Evolutionary conservation across 176 grass and related monocot species (phyloP), one percentile per base, ranked within the genome.

Genomic region (Eragrostis nindensis): DNA sequence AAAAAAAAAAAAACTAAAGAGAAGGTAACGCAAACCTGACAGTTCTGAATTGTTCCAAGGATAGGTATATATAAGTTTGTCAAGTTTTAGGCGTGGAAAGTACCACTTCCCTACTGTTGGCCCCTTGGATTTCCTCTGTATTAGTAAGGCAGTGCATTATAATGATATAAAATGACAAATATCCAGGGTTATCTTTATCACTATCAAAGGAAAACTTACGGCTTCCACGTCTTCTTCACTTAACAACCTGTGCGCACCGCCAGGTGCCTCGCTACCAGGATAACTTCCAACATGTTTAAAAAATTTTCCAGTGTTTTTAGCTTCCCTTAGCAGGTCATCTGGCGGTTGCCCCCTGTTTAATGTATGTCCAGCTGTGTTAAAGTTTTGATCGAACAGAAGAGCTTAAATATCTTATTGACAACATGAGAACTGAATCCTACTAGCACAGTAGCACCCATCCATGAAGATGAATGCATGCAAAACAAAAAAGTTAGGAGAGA

Each of bases 251-350:
- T 98, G 95, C 41, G 84, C 86, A 88, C 77, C 80, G 57, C 82
- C 71, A 67, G 69, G 42, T 57, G 81, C 29, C 42, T 48, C 70
- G 26, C 43, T 89, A 49, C 77, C 68, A 42, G 49, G 65, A 78
- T 86, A 87, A 89, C 75, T 82, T 48, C 91, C 91, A 64, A 80
- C 59, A 77, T 86, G 90, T 83, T 93, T 96, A 84, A 99, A 99
- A 79, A 92, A 93, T 5, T 47, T 93, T 79, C 43, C 54, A 11
- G 93, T 86, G 62, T 93, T 90, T 82, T 96, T 93, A 75, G 93
- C 90, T 78, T 90, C 97, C 89, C 90, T 91, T 81, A 99, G 85
- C 66, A 96, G 61, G 48, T 88, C 81, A 91, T 99, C 92, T 75
- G 97, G 89, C 40, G 89, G 97, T 49, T 89, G 93, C 11, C 81